phyloP scores from a whole-genome alignment of 257 asterid genomes.

The Lavandula angustifolia region DNA sequence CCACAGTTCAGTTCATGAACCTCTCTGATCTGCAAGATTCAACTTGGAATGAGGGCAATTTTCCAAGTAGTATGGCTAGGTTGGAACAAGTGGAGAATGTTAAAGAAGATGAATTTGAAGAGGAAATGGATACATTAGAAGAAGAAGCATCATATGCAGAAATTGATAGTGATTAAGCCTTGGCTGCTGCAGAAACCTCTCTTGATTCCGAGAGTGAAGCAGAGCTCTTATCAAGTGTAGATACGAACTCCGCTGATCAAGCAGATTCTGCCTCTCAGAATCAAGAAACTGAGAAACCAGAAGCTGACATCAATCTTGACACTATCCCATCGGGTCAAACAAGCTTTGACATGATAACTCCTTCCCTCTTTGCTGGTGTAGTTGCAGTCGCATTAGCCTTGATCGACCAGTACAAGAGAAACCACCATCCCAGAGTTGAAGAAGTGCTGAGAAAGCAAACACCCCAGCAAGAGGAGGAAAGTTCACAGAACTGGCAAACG shows the following conservation, averaged over 20 bases:
- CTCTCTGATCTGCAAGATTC: conserved; percentile 44
- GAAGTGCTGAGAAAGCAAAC: conserved; percentile 26
- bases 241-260: not conserved
- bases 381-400: conserved; percentile 39
- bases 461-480: conserved; percentile 28
- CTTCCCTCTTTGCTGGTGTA: conserved; percentile 38
- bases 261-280: conserved; percentile 9
- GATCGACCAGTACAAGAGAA: conserved; percentile 28
- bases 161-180: no score
- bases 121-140: conserved; percentile 31
- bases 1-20: conserved; percentile 52
- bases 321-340: conserved; percentile 24
- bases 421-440: not conserved
- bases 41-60: conserved; percentile 27
- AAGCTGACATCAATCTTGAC: not conserved
- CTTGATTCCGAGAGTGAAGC: conserved; percentile 20
- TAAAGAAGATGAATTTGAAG: conserved; percentile 42
- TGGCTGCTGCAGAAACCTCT: conserved; percentile 31
- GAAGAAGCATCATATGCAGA: conserved; percentile 32
- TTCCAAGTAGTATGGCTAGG: conserved; percentile 13
- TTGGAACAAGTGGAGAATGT: conserved; percentile 20
- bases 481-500: conserved; percentile 43
- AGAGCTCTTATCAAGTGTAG: conserved; percentile 8
- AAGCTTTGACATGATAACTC: conserved; percentile 15
- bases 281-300: conserved; percentile 24